These are phyloP conservation scores for Annulohypoxylon nitens DNA, from an alignment of 495 filamentous ascomycete genomes.

Conservation along the genomic window DNA sequence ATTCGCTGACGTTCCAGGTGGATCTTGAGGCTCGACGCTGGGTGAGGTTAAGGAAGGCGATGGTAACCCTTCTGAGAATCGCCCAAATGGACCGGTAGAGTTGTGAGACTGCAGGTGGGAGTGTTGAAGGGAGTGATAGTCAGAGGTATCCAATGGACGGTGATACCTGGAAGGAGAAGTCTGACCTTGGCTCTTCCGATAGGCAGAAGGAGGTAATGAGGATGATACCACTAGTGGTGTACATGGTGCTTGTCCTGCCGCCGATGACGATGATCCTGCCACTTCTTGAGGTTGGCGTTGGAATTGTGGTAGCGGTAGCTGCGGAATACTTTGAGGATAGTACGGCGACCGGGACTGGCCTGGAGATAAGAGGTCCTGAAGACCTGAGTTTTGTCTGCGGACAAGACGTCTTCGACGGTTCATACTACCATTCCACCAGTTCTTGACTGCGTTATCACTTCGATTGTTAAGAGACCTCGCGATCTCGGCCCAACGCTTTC, in stretches of 20 bases:
- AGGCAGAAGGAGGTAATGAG: not conserved
- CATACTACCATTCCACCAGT: slow-evolving; percentile 98
- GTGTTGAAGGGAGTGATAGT: not conserved
- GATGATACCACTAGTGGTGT: not conserved
- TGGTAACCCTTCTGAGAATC: slow-evolving; percentile 75
- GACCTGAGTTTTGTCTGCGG: slow-evolving; percentile 40
- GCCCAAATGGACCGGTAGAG: slow-evolving; percentile 44
- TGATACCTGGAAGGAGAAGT: slow-evolving; percentile 13
- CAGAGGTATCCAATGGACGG: not conserved
- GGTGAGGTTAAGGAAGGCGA: slow-evolving; percentile 76
- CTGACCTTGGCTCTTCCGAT: slow-evolving; percentile 4
- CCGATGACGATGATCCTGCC: not conserved
- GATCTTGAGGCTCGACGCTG: slow-evolving; percentile 70
- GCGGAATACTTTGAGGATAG: not conserved
- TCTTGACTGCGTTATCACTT: slow-evolving; percentile 98
- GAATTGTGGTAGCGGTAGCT: not conserved
- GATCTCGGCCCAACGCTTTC: slow-evolving; percentile 96
- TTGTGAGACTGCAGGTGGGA: not conserved
- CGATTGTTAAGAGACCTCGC: slow-evolving; percentile 86
- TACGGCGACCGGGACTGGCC: not conserved
- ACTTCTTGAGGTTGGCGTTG: not conserved
- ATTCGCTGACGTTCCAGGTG: slow-evolving; percentile 77
- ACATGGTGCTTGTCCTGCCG: not conserved
- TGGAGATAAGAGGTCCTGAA: slow-evolving; percentile 13
- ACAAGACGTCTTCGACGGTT: slow-evolving; percentile 73